Percentiles rank a stretch among this genome's conserved stretches.
phyloP scores from a whole-genome alignment of 2,329 filamentous ascomycete species.

The Nemania sp. region DNA sequence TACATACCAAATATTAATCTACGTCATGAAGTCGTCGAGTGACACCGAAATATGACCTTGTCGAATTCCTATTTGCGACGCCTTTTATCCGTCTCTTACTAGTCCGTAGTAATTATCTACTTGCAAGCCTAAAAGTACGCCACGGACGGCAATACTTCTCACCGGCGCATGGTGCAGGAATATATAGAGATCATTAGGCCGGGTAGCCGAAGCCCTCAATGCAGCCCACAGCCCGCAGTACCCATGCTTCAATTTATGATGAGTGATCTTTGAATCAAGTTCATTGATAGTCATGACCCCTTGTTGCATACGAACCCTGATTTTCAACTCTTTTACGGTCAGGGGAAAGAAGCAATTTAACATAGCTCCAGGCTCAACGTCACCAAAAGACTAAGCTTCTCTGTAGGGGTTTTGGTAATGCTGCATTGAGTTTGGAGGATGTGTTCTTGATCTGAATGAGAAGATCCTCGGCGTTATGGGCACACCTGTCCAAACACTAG shows the following conservation, averaged over 20 bases:
- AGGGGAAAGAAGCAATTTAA: not conserved
- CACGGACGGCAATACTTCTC: not conserved
- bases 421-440: not conserved
- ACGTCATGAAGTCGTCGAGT: not conserved
- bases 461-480: too few relatives aligned
- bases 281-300: not conserved
- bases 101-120: not conserved
- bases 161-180: too few relatives aligned
- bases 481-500: not conserved
- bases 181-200: conserved; percentile 4
- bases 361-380: not conserved
- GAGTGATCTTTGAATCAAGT: not conserved
- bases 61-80: not conserved
- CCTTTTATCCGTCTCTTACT: not conserved
- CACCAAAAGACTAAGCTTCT: not conserved
- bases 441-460: not conserved
- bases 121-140: not conserved
- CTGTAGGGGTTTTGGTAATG: not conserved
- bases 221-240: not conserved
- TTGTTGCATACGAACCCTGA: not conserved
- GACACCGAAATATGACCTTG: not conserved
- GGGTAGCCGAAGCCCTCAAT: not conserved
- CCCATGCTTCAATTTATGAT: not conserved
- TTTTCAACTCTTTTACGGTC: not conserved
- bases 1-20: not conserved